Base-by-base conservation (phyloP, 1,284 basidiomycete genomes). In the Cystobasidiaceae sp. region DNA sequence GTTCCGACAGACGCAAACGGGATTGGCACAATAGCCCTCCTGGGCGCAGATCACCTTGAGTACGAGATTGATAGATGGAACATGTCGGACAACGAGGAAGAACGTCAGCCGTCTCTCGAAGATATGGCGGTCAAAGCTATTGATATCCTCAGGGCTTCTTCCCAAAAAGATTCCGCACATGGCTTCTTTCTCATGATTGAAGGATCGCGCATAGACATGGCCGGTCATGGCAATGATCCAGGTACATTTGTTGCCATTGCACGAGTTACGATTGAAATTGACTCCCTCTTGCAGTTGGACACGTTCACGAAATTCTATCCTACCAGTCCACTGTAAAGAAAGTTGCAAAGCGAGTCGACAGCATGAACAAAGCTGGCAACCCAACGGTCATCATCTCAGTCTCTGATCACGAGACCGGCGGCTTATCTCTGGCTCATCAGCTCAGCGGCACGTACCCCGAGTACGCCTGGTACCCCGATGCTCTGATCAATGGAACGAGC, bases 371-470 rank as follows among this genome's bases (percentile, higher is more conserved):
- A 27, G 66, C 65, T 13, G 70, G 71, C 19, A 74, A 70, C 51
- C 68, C 72, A 37, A 75, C 77, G 25, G 39, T 78, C 32, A 65
- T 79, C 25, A 74, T 78, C 54, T 74, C 73, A 11, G 75, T 77
- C 3, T 73, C 73, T 13, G 77, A 78, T 51, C 78, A 79, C 68
- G 78, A 78, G 64, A 78, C 78, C 7, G 78, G 78, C 17, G 78
- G 78, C 0, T 60, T 79, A 3, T 69, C 76, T 2, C 60, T 79
- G 1, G 78, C 76, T 0, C 56, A 76, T 37, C 78, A 78, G 57
- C 67, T 79, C 6, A 45, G 59, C 2, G 68, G 70, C 13, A 71
- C 69, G 11, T 78, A 78, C 54, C 78, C 75, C 0, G 71, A 71
- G 19, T 60, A 60, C 28, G 50, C 41, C 33, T 77, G 75, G 70